Percentiles rank a stretch among this genome's conserved stretches.
These are phyloP conservation scores for Cyclotella sp. DNA, from an alignment of 108 stramenopile species.

Conservation along the genomic window DNA sequence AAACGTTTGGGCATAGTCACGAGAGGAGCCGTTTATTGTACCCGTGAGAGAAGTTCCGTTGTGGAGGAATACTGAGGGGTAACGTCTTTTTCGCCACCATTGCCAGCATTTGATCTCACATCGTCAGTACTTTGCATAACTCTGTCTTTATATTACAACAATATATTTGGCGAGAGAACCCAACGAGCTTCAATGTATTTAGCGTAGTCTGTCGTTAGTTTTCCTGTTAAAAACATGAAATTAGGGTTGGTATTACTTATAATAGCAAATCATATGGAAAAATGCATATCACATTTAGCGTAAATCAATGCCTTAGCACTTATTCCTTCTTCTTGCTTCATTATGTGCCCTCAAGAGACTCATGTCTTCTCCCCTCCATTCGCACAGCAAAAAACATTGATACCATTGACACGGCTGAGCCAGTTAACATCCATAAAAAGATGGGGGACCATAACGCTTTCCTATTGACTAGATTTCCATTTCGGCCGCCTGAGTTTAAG, in stretches of 20 bases:
- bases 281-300: no score
- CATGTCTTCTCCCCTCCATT: slow-evolving; percentile 23
- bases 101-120: no score
- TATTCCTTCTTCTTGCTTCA: neutral
- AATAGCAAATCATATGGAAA: no score
- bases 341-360: neutral
- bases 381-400: slow-evolving; percentile 36
- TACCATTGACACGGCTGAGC: slow-evolving; percentile 35
- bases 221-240: no score
- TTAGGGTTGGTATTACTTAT: no score
- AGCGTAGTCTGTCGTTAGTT: no score
- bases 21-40: slow-evolving; percentile 52
- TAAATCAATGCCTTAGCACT: no score
- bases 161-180: no score
- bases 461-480: slow-evolving; percentile 9
- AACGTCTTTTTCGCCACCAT: no score
- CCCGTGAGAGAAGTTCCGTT: slow-evolving; percentile 25
- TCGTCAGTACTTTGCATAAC: no score
- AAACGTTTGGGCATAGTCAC: slow-evolving; percentile 48
- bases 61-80: slow-evolving; percentile 27
- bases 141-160: no score
- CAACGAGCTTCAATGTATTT: no score
- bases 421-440: slow-evolving; percentile 46
- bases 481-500: slow-evolving; percentile 13
- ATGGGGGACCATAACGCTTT: slow-evolving; percentile 44